Base-by-base conservation (phyloP, 257 asterid genomes). In the Nemophila menziesii region DNA sequence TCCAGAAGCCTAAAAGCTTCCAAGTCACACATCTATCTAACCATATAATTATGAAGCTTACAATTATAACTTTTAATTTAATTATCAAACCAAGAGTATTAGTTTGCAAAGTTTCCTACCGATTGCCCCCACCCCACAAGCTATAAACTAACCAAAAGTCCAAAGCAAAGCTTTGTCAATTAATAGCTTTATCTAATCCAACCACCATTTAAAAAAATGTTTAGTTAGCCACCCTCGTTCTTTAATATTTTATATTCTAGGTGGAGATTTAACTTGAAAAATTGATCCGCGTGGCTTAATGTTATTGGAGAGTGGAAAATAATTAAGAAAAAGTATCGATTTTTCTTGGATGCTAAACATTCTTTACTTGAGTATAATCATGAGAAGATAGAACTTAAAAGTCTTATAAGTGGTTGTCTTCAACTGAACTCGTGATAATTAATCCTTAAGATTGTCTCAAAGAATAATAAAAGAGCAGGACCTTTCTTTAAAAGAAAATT, bases 361-460 rank as follows among this genome's bases (percentile, higher is more conserved):
- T 51, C 56, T 69, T 64, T 55, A 55, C 56, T 65, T 56, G 57
- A 57, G 58, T 57, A 23, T 62, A 67, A 74, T 77, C 52, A 69
- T 70, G 56, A 64, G 20, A 16, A 23, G 51, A 60, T 56, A 43
- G 74, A 73, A 65, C 76, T 66, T 71, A 16, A n/a, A 69, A 56
- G 77, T 50, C 43, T 49, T 58, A 49, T 58, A 59, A 49, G 58
- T 56, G 37, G 51, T 61, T 58, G 56, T 29, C 58, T 57, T 67
- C 59, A 58, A 51, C 34, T 39, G 33, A 54, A 39, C 17, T 61
- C 49, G n/a, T n/a, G n/a, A 54, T 48, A 22, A 66, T 62, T 51
- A 64, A 63, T 21, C 43, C 24, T 13, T n/a, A 38, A n/a, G 0
- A 4, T 11, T 41, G 36, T 61, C 17, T 58, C 23, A 5, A 44